Base-by-base conservation (phyloP, 2,329 filamentous ascomycete species). In the Leptodontidium sp. region DNA sequence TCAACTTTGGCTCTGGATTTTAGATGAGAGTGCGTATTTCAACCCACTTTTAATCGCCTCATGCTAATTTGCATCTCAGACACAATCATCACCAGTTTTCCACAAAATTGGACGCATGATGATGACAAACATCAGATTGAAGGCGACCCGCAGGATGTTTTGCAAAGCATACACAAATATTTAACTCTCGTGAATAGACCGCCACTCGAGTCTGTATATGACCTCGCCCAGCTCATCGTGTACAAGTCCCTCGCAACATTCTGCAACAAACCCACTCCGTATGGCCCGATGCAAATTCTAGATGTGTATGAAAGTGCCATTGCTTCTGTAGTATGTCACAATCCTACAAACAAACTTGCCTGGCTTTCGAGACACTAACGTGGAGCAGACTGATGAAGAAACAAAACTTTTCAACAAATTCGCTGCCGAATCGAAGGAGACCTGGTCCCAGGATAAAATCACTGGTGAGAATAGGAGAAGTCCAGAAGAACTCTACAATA, bases 1-100 rank as follows among this genome's bases (percentile, higher is more conserved):
- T 50, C 81, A 82, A 61, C 76, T 82, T 0, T 82, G 81, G 81
- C 76, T 82, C 73, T 82, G 80, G 80, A 77, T 82, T 43, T 65
- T 82, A 0, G 80, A 81, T 55, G 75, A 75, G 38, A 21, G 71
- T 72, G 73, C 66, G 57, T 65, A 32, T 32, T 17, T 38, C 24
- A 29, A 12, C 38, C 8, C 38, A 53, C 11, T 17, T 24, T 5
- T 6, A 4, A 53, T 32, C 24, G 17, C 5, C 29, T 53, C 24
- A 32, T 4, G 57, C 12, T 45, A 38, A 53, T 26, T 35, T 29
- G 14, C 35, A 40, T 21, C 7, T 14, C 38, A 64, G 68, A 70
- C 21, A 70, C 68, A 29, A 64, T 70, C 15, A 70, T 70, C 35
- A 68, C 65, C 2, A 64, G 68, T 24, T 70, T 70, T 43, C 68